Evolutionary conservation across 1,284 basidiomycete genomes (phyloP).

Genomic region (Vanrija pseudolonga): DNA sequence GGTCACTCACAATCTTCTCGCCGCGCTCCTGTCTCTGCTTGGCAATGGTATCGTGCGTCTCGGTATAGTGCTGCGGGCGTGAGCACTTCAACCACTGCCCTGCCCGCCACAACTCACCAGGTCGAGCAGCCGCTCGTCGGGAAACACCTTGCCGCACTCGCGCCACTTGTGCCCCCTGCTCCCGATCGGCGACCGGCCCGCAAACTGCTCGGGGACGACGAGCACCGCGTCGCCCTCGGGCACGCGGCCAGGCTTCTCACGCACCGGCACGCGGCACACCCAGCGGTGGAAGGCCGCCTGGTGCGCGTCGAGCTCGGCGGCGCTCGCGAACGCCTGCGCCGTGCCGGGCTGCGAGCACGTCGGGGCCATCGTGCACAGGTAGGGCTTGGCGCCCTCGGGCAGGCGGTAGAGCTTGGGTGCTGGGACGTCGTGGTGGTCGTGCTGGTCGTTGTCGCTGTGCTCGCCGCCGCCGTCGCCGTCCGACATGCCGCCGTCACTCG

Average conservation of each 20-base stretch:
- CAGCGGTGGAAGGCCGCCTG: slow-evolving; percentile 77
- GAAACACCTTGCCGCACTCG: slow-evolving; percentile 75
- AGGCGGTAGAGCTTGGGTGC: slow-evolving; percentile 25
- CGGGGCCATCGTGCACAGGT: slow-evolving; percentile 73
- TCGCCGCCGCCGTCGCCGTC: background rate
- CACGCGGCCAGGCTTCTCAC: slow-evolving; percentile 21
- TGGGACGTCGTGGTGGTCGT: slow-evolving; percentile 7
- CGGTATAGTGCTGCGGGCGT: slow-evolving; percentile 66
- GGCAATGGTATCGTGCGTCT: slow-evolving; percentile 79
- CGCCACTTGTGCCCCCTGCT: slow-evolving; percentile 16
- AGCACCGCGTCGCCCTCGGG: slow-evolving; percentile 35
- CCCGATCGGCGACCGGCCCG: slow-evolving; percentile 4
- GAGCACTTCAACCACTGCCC: slow-evolving; percentile 1
- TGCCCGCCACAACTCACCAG: slow-evolving; percentile 63
- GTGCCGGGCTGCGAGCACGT: slow-evolving; percentile 65
- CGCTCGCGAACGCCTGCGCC: slow-evolving; percentile 60
- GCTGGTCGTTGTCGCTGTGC: background rate
- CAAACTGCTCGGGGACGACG: slow-evolving; percentile 30
- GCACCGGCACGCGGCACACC: slow-evolving; percentile 58
- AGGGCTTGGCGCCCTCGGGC: slow-evolving; percentile 3
- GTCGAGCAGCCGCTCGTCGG: slow-evolving; percentile 69
- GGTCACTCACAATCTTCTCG: slow-evolving; percentile 80
- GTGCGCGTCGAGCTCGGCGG: slow-evolving; percentile 69
- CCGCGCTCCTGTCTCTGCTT: slow-evolving; percentile 69
- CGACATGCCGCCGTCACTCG: background rate